These are phyloP conservation scores for Jatropha multifida DNA, from an alignment of 441 rosid species.

Conservation along the genomic window DNA sequence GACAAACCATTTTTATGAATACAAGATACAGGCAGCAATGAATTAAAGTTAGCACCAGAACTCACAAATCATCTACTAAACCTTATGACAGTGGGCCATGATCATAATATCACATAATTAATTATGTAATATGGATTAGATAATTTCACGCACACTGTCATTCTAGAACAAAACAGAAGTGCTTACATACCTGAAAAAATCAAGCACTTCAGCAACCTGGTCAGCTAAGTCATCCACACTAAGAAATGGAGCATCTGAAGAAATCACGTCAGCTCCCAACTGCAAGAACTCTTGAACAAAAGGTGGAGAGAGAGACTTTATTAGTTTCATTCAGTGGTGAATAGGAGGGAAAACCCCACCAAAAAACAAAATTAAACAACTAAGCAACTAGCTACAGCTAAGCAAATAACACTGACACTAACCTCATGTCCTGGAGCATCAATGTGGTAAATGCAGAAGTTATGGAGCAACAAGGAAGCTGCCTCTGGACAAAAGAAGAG, in stretches of 20 bases:
- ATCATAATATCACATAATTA: background rate
- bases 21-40: background rate
- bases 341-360: background rate
- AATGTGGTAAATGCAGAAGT: conserved; percentile 89
- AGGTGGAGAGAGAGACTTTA: conserved; percentile 28
- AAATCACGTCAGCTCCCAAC: conserved; percentile 78
- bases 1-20: background rate
- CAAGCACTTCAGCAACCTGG: conserved; percentile 80
- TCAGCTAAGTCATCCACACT: conserved; percentile 70
- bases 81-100: background rate
- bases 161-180: background rate
- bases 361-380: background rate
- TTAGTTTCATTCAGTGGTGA: conserved; percentile 27
- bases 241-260: conserved; percentile 54
- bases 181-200: conserved; percentile 58
- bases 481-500: conserved; percentile 75
- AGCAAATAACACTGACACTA: conserved; percentile 38
- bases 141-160: background rate
- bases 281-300: conserved; percentile 71
- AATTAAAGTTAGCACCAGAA: background rate
- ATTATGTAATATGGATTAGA: background rate
- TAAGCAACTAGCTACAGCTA: background rate
- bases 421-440: conserved; percentile 95
- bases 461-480: conserved; percentile 71
- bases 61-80: background rate